Evolutionary conservation across 768 basidiomycete species (phyloP).

Genomic region (Naganishia onofrii): DNA sequence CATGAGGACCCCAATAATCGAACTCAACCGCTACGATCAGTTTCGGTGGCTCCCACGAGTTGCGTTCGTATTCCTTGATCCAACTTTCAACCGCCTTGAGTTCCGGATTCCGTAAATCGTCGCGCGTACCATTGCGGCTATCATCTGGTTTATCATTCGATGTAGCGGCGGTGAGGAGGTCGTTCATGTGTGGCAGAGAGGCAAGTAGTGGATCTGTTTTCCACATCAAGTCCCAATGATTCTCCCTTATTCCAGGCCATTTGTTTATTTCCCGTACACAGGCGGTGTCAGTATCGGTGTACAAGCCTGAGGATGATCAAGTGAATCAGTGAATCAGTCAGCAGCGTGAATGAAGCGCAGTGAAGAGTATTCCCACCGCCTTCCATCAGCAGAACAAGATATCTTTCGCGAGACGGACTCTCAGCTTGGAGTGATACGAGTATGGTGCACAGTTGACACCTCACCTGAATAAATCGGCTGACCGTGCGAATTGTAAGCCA

Average conservation of each 20-base stretch:
- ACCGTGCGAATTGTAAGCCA: neutral
- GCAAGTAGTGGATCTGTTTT: constrained; percentile 4
- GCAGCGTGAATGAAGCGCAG: too few relatives aligned
- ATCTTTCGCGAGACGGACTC: constrained; percentile 25
- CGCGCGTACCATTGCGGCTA: too few relatives aligned
- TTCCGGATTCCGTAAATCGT: constrained; percentile 21
- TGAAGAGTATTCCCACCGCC: constrained; percentile 31
- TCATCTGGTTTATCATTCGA: neutral
- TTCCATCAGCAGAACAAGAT: constrained; percentile 40
- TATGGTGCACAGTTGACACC: neutral
- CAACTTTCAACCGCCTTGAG: neutral
- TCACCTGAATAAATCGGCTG: constrained; percentile 28
- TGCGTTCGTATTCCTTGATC: constrained; percentile 13
- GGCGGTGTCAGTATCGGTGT: constrained; percentile 44
- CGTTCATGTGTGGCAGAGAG: neutral
- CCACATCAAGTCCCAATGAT: neutral
- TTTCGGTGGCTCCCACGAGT: constrained; percentile 21
- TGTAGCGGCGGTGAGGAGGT: constrained; percentile 20
- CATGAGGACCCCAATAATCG: constrained; percentile 29
- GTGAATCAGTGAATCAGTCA: too few relatives aligned
- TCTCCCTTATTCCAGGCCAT: constrained; percentile 31
- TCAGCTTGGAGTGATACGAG: neutral
- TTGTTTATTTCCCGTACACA: constrained; percentile 33
- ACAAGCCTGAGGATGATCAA: constrained; percentile 25
- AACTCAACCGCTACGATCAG: constrained; percentile 37